phyloP scores from a whole-genome alignment of 805 yeast species.

The Kuraishia hungarica region DNA sequence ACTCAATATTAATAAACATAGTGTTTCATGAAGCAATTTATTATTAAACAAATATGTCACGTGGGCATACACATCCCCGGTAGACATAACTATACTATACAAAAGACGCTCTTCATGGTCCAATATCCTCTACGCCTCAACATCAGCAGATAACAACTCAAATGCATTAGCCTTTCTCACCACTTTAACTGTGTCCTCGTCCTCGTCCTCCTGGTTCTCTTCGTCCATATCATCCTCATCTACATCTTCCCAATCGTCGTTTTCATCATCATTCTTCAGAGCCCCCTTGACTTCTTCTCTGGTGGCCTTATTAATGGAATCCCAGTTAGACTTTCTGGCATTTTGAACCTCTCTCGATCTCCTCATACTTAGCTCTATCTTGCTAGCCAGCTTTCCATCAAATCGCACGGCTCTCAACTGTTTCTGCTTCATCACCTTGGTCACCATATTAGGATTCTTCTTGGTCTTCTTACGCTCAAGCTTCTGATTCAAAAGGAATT shows the following conservation, averaged over 20 bases:
- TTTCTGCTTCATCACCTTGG: constrained; percentile 23
- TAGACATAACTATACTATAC: too few relatives aligned
- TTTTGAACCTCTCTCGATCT: constrained; percentile 55
- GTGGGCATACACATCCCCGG: too few relatives aligned
- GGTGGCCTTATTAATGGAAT: constrained; percentile 46
- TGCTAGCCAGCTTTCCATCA: constrained; percentile 48
- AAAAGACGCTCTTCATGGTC: too few relatives aligned
- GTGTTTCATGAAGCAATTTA: too few relatives aligned
- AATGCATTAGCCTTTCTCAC: neutral
- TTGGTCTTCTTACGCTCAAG: constrained; percentile 23
- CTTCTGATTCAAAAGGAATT: constrained; percentile 48
- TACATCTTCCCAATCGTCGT: neutral
- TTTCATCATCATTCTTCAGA: neutral
- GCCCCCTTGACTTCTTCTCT: constrained; percentile 39
- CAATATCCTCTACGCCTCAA: neutral
- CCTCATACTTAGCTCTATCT: constrained; percentile 55
- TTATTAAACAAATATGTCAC: too few relatives aligned
- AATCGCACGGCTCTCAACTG: constrained; percentile 41
- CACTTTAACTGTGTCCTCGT: neutral
- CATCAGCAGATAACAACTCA: constrained; percentile 2
- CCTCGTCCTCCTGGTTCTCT: neutral
- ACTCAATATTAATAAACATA: too few relatives aligned
- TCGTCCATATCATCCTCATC: neutral
- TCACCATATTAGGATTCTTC: constrained; percentile 18
- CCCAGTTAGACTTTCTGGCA: constrained; percentile 70